Conservation (phyloP, 1,139 yeast species). For the Yamadazyma diospyri region DNA sequence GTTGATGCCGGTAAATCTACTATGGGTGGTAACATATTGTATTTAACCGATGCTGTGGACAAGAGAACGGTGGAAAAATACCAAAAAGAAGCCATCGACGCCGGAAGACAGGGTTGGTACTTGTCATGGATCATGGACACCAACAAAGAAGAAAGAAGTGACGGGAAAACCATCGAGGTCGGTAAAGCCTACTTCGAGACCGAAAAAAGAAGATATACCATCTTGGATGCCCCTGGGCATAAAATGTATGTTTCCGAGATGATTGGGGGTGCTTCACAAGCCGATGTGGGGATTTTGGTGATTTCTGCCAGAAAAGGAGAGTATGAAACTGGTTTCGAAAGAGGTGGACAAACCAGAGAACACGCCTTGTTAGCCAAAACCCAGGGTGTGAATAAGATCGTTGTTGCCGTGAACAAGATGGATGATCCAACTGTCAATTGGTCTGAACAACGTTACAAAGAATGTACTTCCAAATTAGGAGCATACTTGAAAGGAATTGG, state of each 20-base stretch:
- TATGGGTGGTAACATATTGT: constrained; percentile 96
- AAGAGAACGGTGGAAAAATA: constrained; percentile 98
- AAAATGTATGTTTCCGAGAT: constrained; percentile 97
- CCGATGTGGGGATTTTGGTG: constrained; percentile 94
- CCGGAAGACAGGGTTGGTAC: constrained; percentile 99
- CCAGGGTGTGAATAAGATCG: constrained; percentile 91
- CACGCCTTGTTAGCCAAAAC: constrained; percentile 97
- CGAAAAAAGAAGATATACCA: constrained; percentile 95
- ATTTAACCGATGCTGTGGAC: constrained; percentile 93
- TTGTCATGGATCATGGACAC: constrained; percentile 99
- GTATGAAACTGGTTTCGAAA: constrained; percentile 98
- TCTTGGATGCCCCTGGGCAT: constrained; percentile 99
- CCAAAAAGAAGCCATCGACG: constrained; percentile 97
- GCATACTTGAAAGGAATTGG: constrained; percentile 86
- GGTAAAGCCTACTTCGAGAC: constrained; percentile 98
- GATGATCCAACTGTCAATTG: constrained; percentile 96
- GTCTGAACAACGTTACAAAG: constrained; percentile 95
- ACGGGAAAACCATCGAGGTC: constrained; percentile 98
- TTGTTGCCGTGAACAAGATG: constrained; percentile 97
- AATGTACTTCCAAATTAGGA: constrained; percentile 82
- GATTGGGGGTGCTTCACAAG: constrained; percentile 99
- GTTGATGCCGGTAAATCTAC: constrained; percentile 99
- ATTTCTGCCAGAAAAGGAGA: constrained; percentile 99
- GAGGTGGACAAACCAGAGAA: constrained; percentile 99
- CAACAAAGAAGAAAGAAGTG: constrained; percentile 96